Conservation (phyloP, 2,329 filamentous ascomycete species). For the Xylaria arbuscula region DNA sequence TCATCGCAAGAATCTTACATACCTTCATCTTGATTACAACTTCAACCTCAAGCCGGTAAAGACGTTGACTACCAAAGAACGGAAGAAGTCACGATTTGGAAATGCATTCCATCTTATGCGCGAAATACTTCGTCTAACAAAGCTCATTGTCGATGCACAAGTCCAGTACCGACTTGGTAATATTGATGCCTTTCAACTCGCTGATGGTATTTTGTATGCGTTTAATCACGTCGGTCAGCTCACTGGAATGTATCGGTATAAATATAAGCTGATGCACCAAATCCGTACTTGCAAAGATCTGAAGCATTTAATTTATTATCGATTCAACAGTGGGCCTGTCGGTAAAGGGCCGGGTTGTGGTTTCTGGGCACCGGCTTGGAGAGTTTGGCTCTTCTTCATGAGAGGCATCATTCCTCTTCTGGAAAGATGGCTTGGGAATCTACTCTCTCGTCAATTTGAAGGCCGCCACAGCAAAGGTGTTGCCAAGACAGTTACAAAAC, state of each 20-base stretch:
- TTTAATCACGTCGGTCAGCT: constrained; percentile 99
- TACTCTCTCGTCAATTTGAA: constrained; percentile 97
- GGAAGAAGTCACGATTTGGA: constrained; percentile 98
- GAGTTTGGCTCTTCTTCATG: constrained; percentile 99
- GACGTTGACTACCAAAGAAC: constrained; percentile 97
- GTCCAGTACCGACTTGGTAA: constrained; percentile 98
- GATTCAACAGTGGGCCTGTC: constrained; percentile 96
- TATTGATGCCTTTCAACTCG: constrained; percentile 98
- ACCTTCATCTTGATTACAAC: constrained; percentile 98
- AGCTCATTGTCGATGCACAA: constrained; percentile 97
- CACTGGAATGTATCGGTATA: constrained; percentile 99
- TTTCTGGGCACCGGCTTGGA: constrained; percentile 99
- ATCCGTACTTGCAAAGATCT: constrained; percentile 98
- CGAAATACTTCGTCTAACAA: constrained; percentile 94
- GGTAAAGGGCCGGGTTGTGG: constrained; percentile 98
- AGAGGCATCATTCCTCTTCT: constrained; percentile 96
- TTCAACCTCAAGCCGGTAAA: constrained; percentile 99
- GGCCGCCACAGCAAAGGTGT: constrained; percentile 98
- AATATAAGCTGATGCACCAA: constrained; percentile 99
- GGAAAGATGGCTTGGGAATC: constrained; percentile 96
- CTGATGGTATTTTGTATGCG: constrained; percentile 97
- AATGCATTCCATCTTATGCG: constrained; percentile 99
- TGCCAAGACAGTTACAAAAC: constrained; percentile 98
- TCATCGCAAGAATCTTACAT: constrained; percentile 97
- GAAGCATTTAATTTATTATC: constrained; percentile 99